Conservation (phyloP, 306 rosid species). For the Cucurbita argyrosperma region DNA sequence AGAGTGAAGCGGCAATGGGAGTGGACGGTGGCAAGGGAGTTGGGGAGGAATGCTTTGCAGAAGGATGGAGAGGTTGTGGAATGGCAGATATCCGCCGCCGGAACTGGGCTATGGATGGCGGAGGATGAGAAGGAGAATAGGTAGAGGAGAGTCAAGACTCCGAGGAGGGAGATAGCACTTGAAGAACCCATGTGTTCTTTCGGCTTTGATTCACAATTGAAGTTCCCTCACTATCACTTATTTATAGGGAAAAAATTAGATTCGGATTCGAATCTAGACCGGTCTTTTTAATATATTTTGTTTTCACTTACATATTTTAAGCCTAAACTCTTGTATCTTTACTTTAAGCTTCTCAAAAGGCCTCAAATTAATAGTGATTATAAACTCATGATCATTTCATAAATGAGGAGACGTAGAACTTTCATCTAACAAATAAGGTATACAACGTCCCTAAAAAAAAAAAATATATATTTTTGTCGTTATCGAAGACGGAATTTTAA, state of each 20-base stretch:
- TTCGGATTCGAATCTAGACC: too few relatives aligned
- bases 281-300: too few relatives aligned
- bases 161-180: neutral
- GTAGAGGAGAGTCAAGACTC: neutral
- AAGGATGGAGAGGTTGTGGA: neutral
- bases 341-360: too few relatives aligned
- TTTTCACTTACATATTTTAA: too few relatives aligned
- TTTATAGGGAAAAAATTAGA: neutral
- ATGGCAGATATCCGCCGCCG: neutral
- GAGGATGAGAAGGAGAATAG: neutral
- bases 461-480: too few relatives aligned
- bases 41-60: neutral
- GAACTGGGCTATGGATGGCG: neutral
- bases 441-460: too few relatives aligned
- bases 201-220: neutral
- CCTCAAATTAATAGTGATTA: too few relatives aligned
- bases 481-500: too few relatives aligned
- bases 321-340: too few relatives aligned
- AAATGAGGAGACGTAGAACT: rapidly evolving
- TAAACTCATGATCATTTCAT: too few relatives aligned
- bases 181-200: neutral
- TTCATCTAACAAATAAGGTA: too few relatives aligned
- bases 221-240: neutral
- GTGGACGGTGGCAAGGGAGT: neutral
- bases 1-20: conserved; percentile 7